These are phyloP conservation scores for Podospora fimiseda DNA, from an alignment of 495 filamentous ascomycete genomes.

Conservation along the genomic window DNA sequence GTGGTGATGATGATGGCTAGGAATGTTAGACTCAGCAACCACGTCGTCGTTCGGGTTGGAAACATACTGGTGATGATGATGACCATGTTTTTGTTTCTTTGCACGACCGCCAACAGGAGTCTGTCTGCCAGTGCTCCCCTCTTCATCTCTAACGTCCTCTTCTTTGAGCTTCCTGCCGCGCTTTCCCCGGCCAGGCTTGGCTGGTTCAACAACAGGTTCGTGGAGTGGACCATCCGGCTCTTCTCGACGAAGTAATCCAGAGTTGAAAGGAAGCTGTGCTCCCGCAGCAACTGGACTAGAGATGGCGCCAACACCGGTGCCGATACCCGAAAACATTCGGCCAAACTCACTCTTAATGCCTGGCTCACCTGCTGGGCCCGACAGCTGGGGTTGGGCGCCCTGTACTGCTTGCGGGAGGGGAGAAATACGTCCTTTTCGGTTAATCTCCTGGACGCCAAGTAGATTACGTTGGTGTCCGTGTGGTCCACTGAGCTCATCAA, in stretches of 20 bases:
- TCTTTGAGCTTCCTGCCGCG: slow-evolving; percentile 52
- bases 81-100: slow-evolving; percentile 55
- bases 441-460: slow-evolving; percentile 57
- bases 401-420: slow-evolving; percentile 89
- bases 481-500: slow-evolving; percentile 54
- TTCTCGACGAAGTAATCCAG: slow-evolving; percentile 37
- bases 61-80: slow-evolving; percentile 59
- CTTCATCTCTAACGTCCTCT: slow-evolving; percentile 52
- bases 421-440: slow-evolving; percentile 60
- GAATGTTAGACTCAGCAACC: slow-evolving; percentile 14
- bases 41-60: background rate
- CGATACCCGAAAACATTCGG: slow-evolving; percentile 84
- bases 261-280: slow-evolving; percentile 39
- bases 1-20: slow-evolving; percentile 67
- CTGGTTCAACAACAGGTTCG: slow-evolving; percentile 25
- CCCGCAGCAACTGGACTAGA: slow-evolving; percentile 45
- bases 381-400: slow-evolving; percentile 72
- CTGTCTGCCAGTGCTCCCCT: slow-evolving; percentile 51
- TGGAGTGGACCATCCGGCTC: slow-evolving; percentile 36
- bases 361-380: slow-evolving; percentile 69
- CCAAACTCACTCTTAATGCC: slow-evolving; percentile 89
- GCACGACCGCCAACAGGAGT: slow-evolving; percentile 49
- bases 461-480: slow-evolving; percentile 41
- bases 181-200: slow-evolving; percentile 42
- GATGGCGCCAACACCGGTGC: slow-evolving; percentile 69